Evolutionary conservation across 1,284 basidiomycete species (phyloP).

Genomic region (Fomitopsis pinicola): DNA sequence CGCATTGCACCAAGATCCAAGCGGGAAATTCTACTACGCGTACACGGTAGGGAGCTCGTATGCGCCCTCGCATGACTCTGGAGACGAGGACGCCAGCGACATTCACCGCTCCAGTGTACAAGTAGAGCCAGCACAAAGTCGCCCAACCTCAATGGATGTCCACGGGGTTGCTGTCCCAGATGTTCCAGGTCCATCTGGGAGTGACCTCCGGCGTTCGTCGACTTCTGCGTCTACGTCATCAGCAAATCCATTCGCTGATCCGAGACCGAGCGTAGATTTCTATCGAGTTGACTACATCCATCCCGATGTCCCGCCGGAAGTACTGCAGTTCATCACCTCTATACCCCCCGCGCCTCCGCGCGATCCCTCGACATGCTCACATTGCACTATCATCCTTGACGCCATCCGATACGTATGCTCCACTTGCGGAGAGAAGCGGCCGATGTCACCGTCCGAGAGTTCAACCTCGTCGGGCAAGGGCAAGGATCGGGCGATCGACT

Average conservation of each 20-base stretch:
- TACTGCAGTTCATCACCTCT: constrained; percentile 46
- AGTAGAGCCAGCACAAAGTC: constrained; percentile 14
- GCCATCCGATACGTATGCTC: constrained; percentile 84
- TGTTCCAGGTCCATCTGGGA: constrained; percentile 11
- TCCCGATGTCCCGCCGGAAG: constrained; percentile 45
- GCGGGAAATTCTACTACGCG: constrained; percentile 72
- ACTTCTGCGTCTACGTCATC: constrained; percentile 11
- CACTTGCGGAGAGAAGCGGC: constrained; percentile 75
- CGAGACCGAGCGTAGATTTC: constrained; percentile 27
- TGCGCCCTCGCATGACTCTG: constrained; percentile 44
- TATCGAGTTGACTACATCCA: constrained; percentile 27
- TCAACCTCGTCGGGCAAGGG: constrained; percentile 24
- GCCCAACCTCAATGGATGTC: constrained; percentile 61
- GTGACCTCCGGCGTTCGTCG: constrained; percentile 3
- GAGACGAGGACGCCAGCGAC: constrained; percentile 43
- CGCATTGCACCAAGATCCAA: constrained; percentile 57
- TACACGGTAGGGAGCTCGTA: constrained; percentile 55
- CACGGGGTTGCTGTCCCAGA: constrained; percentile 55
- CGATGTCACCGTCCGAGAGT: constrained; percentile 21
- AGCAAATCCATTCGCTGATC: constrained; percentile 14
- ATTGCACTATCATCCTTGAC: constrained; percentile 71
- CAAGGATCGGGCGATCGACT: constrained; percentile 16
- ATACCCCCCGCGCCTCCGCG: constrained; percentile 51
- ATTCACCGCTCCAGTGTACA: constrained; percentile 20
- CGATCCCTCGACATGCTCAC: constrained; percentile 75